phyloP scores from a whole-genome alignment of 2,329 filamentous ascomycete genomes.

The Penicillium frequentans region DNA sequence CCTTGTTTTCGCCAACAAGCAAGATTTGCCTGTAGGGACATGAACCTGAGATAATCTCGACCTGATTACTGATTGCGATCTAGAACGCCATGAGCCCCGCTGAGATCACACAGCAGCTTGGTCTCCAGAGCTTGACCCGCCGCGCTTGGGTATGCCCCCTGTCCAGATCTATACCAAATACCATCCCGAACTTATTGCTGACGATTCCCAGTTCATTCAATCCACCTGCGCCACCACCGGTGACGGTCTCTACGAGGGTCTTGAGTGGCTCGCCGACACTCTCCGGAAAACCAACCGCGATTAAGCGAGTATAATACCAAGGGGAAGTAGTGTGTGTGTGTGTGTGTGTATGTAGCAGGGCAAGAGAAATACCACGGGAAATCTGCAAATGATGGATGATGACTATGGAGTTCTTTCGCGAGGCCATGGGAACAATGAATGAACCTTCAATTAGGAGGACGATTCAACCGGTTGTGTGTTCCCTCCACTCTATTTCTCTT shows the following conservation, averaged over 20 bases:
- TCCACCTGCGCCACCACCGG: conserved; percentile 98
- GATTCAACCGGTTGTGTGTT: conserved; percentile 35
- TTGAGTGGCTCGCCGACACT: conserved; percentile 85
- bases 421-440: conserved; percentile 26
- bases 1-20: conserved; percentile 99
- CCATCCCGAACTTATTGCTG: conserved; percentile 13
- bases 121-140: conserved; percentile 97
- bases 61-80: conserved; percentile 30
- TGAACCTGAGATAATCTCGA: not conserved
- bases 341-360: conserved; percentile 23
- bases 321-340: conserved; percentile 5
- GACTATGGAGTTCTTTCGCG: conserved; percentile 35
- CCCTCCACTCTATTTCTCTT: conserved; percentile 39
- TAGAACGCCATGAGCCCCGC: conserved; percentile 99
- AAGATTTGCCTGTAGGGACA: conserved; percentile 85
- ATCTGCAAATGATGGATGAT: conserved; percentile 38
- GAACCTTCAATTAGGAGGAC: conserved; percentile 23
- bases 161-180: not conserved
- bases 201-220: conserved; percentile 80
- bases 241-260: conserved; percentile 99
- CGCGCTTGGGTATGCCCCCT: conserved; percentile 85
- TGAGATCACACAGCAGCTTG: conserved; percentile 99
- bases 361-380: conserved; percentile 33
- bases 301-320: conserved; percentile 40
- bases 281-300: conserved; percentile 67